Base-by-base conservation (phyloP, 2,329 filamentous ascomycete genomes). In the Uncinocarpus reesii region DNA sequence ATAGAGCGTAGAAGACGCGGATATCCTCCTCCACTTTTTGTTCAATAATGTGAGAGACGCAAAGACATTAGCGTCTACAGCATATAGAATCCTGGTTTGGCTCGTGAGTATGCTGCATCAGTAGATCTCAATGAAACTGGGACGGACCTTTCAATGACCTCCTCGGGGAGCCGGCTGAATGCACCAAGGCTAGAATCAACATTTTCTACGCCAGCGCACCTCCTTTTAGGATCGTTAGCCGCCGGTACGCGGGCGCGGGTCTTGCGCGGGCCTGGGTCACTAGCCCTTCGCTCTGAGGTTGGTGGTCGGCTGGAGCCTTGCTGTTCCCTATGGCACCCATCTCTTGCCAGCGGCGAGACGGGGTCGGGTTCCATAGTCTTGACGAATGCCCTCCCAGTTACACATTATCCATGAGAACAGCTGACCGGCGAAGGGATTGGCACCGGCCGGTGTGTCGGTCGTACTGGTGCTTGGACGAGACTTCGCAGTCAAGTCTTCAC, bases 31-130 rank as follows among this genome's bases (percentile, higher is more conserved):
- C 71, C 71, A 74, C 59, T 62, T 57, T 42, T 60, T 62, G 47
- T 71, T 72, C 43, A 73, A 56, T 16, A 73, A 57, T 28, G 66
- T 53, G 41, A 73, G 56, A 20, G 71, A 73, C 13, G 70, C 69
- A 56, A 74, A 74, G 18, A 60, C 63, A 54, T 71, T 70, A 38
- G 70, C 62, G 57, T 73, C 71, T 28, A 64, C 70, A 24, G 59
- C 56, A 58, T 69, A 71, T 41, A 74, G 61, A 52, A 73, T 71
- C 52, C 71, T 74, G 55, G 43, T 44, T 23, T 38, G 40, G 44
- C 21, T 36, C 43, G 18, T 53, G 31, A 56, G 52, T 32, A 24
- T 7, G 28, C 13, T 36, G 42, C 36, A 32, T 35, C 10, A 31
- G 13, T 10, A 13, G 21, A 7, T 35, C 26, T 10, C n/a, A 23